Conservation (phyloP, 495 filamentous ascomycete species). For the Penicillium longicatenatum region DNA sequence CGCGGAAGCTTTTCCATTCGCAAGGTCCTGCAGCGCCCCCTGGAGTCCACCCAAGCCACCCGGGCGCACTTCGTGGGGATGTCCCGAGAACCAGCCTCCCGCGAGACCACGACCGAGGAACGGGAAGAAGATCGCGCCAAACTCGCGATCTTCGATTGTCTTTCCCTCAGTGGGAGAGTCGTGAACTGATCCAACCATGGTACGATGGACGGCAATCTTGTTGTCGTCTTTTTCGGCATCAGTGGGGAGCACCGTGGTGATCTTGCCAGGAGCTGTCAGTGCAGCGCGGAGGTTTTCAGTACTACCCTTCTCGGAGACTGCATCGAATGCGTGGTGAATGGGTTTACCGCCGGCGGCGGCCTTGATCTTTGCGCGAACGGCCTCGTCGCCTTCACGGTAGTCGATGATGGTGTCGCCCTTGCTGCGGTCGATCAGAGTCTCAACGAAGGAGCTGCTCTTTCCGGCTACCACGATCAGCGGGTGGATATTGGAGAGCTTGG, state of each 20-base stretch:
- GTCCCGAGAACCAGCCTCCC: slow-evolving; percentile 62
- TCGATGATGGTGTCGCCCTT: slow-evolving; percentile 74
- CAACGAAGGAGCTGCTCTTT: slow-evolving; percentile 55
- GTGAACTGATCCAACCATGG: slow-evolving; percentile 21
- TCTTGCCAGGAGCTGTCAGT: slow-evolving; percentile 38
- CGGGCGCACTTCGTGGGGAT: slow-evolving; percentile 61
- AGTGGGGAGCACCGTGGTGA: slow-evolving; percentile 51
- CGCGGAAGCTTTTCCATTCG: slow-evolving; percentile 65
- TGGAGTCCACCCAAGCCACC: slow-evolving; percentile 62
- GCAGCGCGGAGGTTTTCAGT: slow-evolving; percentile 25
- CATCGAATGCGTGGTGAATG: slow-evolving; percentile 59
- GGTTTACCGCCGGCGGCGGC: slow-evolving; percentile 17
- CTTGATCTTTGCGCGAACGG: slow-evolving; percentile 24
- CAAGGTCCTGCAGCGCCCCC: slow-evolving; percentile 55
- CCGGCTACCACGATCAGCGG: slow-evolving; percentile 74
- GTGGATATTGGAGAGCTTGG: slow-evolving; percentile 67
- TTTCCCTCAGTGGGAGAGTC: slow-evolving; percentile 11
- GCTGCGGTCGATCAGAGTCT: slow-evolving; percentile 56
- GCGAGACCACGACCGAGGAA: slow-evolving; percentile 54
- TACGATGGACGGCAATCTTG: neutral
- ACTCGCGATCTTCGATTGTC: slow-evolving; percentile 47
- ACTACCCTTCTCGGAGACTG: slow-evolving; percentile 57
- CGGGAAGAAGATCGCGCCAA: slow-evolving; percentile 57
- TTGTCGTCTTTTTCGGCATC: neutral
- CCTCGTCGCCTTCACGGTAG: slow-evolving; percentile 56